Conservation (phyloP, 371 early-diverging fungal species). For the Mucor sp. region DNA sequence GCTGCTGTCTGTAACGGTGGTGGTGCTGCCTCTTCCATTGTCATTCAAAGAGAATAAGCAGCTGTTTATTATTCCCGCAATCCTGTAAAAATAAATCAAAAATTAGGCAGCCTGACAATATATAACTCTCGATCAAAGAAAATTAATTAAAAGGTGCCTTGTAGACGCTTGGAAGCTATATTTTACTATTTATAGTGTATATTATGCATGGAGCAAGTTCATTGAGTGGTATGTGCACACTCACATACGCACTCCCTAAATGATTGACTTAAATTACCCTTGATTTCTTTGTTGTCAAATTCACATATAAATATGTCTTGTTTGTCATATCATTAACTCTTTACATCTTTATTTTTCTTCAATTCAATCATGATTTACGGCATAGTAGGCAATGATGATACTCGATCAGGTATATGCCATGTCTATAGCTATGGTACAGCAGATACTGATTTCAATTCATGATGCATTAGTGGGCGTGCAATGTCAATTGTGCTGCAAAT, state of each 20-base stretch:
- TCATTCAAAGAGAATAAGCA: constrained; percentile 72
- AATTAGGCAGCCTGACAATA: neutral
- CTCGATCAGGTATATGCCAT: neutral
- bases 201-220: neutral
- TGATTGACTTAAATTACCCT: neutral
- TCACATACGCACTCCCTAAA: neutral
- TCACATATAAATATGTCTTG: neutral
- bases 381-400: neutral
- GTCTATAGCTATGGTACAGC: neutral
- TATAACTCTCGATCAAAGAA: neutral
- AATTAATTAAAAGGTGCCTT: neutral
- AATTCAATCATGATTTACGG: neutral
- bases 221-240: neutral
- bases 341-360: neutral
- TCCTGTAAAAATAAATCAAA: neutral
- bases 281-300: neutral
- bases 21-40: constrained; percentile 86
- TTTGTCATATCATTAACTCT: neutral
- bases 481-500: neutral
- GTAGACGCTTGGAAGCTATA: neutral
- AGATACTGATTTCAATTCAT: neutral
- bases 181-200: neutral
- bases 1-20: constrained; percentile 95
- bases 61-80: neutral
- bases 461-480: neutral